phyloP scores from a whole-genome alignment of 2,329 filamentous ascomycete species.

The Claviceps fusiformis region DNA sequence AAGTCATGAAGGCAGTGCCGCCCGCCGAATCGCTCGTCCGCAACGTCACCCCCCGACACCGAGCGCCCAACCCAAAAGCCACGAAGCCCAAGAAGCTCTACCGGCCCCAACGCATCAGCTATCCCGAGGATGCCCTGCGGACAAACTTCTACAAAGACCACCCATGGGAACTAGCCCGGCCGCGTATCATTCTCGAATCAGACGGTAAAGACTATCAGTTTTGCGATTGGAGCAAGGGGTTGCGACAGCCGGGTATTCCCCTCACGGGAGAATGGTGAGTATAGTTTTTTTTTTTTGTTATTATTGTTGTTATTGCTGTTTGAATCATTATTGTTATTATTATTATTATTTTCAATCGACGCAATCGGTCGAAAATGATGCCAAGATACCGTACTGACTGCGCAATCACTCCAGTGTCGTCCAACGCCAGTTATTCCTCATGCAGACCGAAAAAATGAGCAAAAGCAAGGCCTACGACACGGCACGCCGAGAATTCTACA shows the following conservation, averaged over 20 bases:
- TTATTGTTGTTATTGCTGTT: background rate
- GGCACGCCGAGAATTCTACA: slow-evolving; percentile 84
- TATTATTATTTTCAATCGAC: too few species aligned
- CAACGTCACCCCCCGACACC: slow-evolving; percentile 35
- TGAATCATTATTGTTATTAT: background rate
- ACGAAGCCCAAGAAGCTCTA: slow-evolving; percentile 59
- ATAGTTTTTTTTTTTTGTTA: background rate
- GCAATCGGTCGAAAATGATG: too few species aligned
- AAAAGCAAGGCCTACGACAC: slow-evolving; percentile 67
- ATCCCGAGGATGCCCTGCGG: slow-evolving; percentile 73
- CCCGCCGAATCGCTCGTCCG: slow-evolving; percentile 46
- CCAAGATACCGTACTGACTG: too few species aligned
- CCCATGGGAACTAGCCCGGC: slow-evolving; percentile 90
- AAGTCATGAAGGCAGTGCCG: slow-evolving; percentile 37
- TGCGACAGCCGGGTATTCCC: slow-evolving; percentile 61
- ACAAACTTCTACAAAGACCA: slow-evolving; percentile 81
- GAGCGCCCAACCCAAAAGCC: slow-evolving; percentile 24
- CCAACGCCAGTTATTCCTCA: slow-evolving; percentile 79
- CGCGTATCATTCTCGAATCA: slow-evolving; percentile 69
- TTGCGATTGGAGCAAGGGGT: slow-evolving; percentile 64
- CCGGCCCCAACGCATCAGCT: slow-evolving; percentile 62
- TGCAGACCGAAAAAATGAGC: slow-evolving; percentile 49
- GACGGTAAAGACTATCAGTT: slow-evolving; percentile 68
- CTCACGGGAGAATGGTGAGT: slow-evolving; percentile 71
- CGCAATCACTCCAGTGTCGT: slow-evolving; percentile 51